phyloP scores from a whole-genome alignment of 208 protist species.

The Acanthamoeba sp. region DNA sequence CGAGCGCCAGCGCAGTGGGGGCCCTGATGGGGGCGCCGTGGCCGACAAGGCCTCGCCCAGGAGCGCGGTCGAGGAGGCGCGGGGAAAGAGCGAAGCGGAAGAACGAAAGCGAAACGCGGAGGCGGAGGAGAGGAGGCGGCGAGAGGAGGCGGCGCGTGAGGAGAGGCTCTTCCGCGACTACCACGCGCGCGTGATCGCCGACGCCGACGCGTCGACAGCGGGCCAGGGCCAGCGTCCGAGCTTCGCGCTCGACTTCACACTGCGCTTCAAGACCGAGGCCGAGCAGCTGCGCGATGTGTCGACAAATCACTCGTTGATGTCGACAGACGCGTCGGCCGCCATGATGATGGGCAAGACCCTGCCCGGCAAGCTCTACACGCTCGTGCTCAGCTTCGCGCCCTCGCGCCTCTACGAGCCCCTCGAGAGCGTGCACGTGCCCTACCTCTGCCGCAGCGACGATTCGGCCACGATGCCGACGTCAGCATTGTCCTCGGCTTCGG shows the following conservation, averaged over 20 bases:
- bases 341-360: neutral
- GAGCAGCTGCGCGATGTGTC: constrained; percentile 41
- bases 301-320: neutral
- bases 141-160: neutral
- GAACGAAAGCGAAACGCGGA: neutral
- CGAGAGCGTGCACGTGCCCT: constrained; percentile 50
- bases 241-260: constrained; percentile 42
- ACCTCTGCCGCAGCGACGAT: constrained; percentile 20
- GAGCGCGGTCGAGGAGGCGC: neutral
- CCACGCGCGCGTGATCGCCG: neutral
- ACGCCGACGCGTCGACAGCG: neutral
- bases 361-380: constrained; percentile 35
- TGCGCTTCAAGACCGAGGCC: constrained; percentile 38
- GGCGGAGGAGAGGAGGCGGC: neutral
- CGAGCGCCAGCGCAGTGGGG: too few relatives aligned
- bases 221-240: neutral
- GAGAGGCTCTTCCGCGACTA: neutral
- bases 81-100: neutral
- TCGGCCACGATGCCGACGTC: too few relatives aligned
- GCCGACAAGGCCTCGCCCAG: too few relatives aligned
- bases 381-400: constrained; percentile 36
- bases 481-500: too few relatives aligned
- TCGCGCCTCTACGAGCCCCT: constrained; percentile 52
- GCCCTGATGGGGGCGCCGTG: neutral
- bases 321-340: neutral